A percentile compares a stretch with the other conserved stretches of the same genome.
Conservation (phyloP, 2,329 filamentous ascomycete genomes). For the Paramyrothecium sp. region DNA sequence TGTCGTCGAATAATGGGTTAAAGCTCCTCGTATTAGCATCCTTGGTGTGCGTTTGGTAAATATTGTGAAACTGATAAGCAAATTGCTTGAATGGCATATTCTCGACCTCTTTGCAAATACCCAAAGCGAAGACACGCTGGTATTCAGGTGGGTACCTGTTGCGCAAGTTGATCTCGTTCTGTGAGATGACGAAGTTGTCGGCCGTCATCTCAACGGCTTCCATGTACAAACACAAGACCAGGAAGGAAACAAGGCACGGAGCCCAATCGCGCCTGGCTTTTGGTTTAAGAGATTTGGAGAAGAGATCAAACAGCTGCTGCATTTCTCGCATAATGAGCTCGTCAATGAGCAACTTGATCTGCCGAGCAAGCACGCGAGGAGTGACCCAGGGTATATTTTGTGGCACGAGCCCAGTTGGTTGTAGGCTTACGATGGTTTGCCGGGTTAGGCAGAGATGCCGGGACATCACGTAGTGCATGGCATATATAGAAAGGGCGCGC, state of each 20-base stretch:
- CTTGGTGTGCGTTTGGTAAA: conserved; percentile 55
- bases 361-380: conserved; percentile 52
- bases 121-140: conserved; percentile 42
- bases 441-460: conserved; percentile 52
- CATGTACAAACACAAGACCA: conserved; percentile 59
- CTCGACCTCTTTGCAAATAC: conserved; percentile 49
- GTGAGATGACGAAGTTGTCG: conserved; percentile 49
- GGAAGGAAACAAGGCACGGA: conserved; percentile 54
- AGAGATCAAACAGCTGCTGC: conserved; percentile 49
- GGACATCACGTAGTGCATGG: conserved; percentile 56
- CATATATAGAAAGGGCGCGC: conserved; percentile 52
- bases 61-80: conserved; percentile 58
- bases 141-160: conserved; percentile 34
- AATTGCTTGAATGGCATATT: conserved; percentile 61
- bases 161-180: conserved; percentile 48
- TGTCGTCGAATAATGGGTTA: conserved; percentile 52
- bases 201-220: conserved; percentile 53
- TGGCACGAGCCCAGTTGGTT: conserved; percentile 39
- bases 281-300: conserved; percentile 52
- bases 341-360: conserved; percentile 56
- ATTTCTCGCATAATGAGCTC: conserved; percentile 53
- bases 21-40: conserved; percentile 49
- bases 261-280: conserved; percentile 54
- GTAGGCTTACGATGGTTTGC: conserved; percentile 39
- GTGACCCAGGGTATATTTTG: conserved; percentile 46